phyloP scores from a whole-genome alignment of 768 basidiomycete species.

The Sarcomyxa edulis region DNA sequence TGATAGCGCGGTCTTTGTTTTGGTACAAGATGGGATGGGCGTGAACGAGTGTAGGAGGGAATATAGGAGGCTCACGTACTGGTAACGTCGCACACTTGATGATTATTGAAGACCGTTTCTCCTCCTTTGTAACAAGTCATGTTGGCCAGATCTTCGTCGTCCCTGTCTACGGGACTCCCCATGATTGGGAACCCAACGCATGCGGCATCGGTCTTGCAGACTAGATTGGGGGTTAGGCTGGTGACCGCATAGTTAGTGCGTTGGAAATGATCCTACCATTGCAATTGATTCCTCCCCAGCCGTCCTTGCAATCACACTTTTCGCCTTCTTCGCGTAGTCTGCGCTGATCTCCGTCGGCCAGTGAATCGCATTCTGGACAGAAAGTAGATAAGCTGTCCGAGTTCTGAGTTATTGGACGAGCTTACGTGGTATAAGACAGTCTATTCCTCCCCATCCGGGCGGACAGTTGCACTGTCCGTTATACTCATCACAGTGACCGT shows the following conservation, averaged over 20 bases:
- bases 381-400: not conserved
- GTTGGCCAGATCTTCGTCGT: conserved; percentile 31
- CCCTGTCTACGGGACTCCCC: conserved; percentile 35
- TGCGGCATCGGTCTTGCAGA: conserved; percentile 78
- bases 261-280: conserved; percentile 58
- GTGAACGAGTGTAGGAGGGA: not conserved
- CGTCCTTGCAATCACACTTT: conserved; percentile 85
- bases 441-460: conserved; percentile 95
- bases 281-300: conserved; percentile 96
- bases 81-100: conserved; percentile 98
- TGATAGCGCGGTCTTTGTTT: conserved; percentile 96
- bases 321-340: conserved; percentile 72
- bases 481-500: conserved; percentile 83
- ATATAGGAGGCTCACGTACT: conserved; percentile 51
- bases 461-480: conserved; percentile 97
- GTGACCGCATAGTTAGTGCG: not conserved
- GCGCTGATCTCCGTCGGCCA: conserved; percentile 85
- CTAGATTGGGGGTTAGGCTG: conserved; percentile 36
- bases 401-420: conserved; percentile 11
- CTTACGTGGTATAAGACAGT: conserved; percentile 89
- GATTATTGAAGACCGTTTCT: conserved; percentile 89
- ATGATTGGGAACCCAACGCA: conserved; percentile 76
- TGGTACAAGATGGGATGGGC: no score
- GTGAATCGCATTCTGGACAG: conserved; percentile 83
- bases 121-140: conserved; percentile 97